Evolutionary conservation across 129 eudicot genomes (phyloP).

Genomic region (Saposhnikovia divaricata): DNA sequence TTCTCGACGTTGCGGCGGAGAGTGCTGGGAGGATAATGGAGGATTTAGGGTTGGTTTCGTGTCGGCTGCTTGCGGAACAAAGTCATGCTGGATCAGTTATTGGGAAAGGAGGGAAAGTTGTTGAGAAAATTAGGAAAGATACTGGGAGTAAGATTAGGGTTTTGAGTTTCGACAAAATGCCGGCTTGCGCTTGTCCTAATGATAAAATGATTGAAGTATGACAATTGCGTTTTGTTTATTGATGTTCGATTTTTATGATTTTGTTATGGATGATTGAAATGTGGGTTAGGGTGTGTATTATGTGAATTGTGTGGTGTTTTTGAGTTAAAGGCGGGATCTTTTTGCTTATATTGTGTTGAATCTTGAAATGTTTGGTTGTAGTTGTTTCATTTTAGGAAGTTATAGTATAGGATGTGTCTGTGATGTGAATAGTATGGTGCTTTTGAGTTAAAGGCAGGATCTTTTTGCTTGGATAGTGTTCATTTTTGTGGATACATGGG

Average conservation of each 20-base stretch:
- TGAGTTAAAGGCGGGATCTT: too few relatives aligned
- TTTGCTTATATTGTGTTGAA: too few relatives aligned
- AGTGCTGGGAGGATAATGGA: slow-evolving; percentile 24
- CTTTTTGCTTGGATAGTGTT: too few relatives aligned
- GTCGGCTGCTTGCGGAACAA: slow-evolving; percentile 44
- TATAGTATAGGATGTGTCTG: too few relatives aligned
- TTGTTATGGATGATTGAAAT: background rate
- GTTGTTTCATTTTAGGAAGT: too few relatives aligned
- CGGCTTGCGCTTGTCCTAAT: slow-evolving; percentile 24
- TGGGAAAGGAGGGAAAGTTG: slow-evolving; percentile 58
- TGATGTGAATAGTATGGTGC: too few relatives aligned
- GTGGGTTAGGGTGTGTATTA: background rate
- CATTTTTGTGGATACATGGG: too few relatives aligned
- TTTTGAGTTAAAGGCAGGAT: too few relatives aligned
- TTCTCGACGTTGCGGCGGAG: slow-evolving; percentile 59
- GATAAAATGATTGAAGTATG: slow-evolving; percentile 64
- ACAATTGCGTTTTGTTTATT: background rate
- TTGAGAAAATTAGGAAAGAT: slow-evolving; percentile 55
- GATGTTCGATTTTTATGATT: background rate
- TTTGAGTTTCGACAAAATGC: slow-evolving; percentile 24
- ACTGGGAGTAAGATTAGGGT: slow-evolving; percentile 48
- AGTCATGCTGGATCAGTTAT: slow-evolving; percentile 44
- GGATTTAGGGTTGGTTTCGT: slow-evolving; percentile 38
- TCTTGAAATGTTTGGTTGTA: too few relatives aligned
- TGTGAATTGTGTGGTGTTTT: background rate